Conservation (phyloP, 73 alveolate genomes). For the Tetrahymena borealis region DNA sequence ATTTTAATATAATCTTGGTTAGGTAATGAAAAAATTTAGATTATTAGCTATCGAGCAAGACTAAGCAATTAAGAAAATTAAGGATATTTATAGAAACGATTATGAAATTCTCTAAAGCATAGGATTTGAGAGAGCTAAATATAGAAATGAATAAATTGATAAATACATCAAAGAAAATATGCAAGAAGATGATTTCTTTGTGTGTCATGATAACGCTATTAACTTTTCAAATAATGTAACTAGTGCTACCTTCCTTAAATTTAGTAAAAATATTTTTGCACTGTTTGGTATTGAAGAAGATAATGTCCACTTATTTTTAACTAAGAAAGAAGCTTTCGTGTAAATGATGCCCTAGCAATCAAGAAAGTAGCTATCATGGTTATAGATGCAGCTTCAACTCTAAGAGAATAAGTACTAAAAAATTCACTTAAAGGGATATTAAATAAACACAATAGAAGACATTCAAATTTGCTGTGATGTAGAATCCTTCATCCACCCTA, state of each 20-base stretch:
- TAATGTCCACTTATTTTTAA: background rate
- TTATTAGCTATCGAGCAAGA: background rate
- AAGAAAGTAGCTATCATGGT: background rate
- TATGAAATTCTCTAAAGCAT: background rate
- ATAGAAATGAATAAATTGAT: background rate
- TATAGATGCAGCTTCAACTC: background rate
- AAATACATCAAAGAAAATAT: background rate
- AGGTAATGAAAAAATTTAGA: background rate
- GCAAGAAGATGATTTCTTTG: background rate
- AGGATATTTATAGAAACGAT: background rate
- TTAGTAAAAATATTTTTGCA: background rate
- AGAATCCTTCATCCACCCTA: background rate
- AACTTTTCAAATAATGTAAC: background rate
- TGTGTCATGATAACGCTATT: background rate
- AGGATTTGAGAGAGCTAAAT: background rate
- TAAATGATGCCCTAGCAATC: background rate
- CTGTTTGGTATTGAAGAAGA: background rate
- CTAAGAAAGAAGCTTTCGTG: background rate
- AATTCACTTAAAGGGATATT: background rate
- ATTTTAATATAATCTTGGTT: background rate
- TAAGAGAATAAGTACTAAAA: background rate
- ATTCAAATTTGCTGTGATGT: background rate
- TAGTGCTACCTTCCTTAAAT: background rate
- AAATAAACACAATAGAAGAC: background rate
- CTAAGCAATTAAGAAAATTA: background rate